Base-by-base conservation (phyloP, 495 filamentous ascomycete species). In the Durotheca rogersii region DNA sequence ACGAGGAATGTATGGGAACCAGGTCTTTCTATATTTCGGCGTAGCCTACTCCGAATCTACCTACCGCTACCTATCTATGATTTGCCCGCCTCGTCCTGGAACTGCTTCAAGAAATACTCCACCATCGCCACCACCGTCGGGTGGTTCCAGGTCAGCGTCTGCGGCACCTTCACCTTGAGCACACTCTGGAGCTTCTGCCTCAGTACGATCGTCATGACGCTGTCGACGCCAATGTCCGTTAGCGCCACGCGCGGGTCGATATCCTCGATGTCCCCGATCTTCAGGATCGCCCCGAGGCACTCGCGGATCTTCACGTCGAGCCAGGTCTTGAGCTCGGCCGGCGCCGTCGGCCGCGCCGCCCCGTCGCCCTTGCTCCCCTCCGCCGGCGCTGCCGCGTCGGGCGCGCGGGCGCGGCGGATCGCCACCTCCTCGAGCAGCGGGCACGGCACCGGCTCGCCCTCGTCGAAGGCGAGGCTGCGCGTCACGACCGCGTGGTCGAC, bases 121-220 rank as follows among this genome's bases (percentile, higher is more conserved):
- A n/a, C n/a, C n/a, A n/a, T n/a, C n/a, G n/a, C n/a, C n/a, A n/a
- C n/a, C n/a, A n/a, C 60, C 6, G 72, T 74, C 0, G 72, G 72
- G 47, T 61, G 51, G 16, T 47, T 65, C 73, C 73, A 75, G 0
- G 56, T 63, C 36, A 76, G 50, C 4, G 72, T 75, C 7, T 70
- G 72, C 39, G 69, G 66, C 20, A 74, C 64, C 40, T 66, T 73
- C n/a, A 76, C 58, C 31, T 58, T 55, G 7, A 76, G 47, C 5
- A 47, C 40, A 39, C 60, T 52, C 64, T 73, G 69, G 39, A 77
- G 44, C 53, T 74, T 45, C 12, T 34, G 58, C 15, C 73, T 51
- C 37, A 77, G 53, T 10, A 36, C 47, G 11, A 72, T 67, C 1
- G 64, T 75, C 73, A 77, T 75, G 17, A 77, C 73, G 6, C 56